A percentile compares a stretch with the other conserved stretches of the same genome.
These are phyloP conservation scores for Fonsecaea nubica DNA, from an alignment of 2,329 filamentous ascomycete genomes.

Conservation along the genomic window DNA sequence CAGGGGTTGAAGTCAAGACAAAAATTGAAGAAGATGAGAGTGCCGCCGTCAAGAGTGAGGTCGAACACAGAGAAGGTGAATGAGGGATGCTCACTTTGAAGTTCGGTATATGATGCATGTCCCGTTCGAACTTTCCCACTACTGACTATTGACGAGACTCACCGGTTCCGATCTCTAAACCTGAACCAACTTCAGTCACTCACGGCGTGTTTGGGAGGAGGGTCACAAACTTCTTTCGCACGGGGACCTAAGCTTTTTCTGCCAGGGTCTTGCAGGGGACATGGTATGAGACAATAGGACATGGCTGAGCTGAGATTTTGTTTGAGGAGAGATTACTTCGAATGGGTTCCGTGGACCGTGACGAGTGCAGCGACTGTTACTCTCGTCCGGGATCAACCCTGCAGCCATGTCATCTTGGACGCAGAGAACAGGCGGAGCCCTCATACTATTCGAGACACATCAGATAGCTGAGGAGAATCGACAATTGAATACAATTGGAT, in stretches of 20 bases:
- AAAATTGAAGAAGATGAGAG: constrained; percentile 9
- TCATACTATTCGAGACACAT: background rate
- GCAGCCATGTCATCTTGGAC: background rate
- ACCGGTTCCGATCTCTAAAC: background rate
- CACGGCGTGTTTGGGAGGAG: background rate
- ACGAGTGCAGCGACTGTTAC: background rate
- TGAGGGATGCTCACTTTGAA: background rate
- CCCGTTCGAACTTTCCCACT: background rate
- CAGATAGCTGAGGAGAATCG: background rate
- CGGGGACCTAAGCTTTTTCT: background rate
- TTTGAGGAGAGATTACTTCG: background rate
- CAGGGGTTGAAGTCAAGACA: constrained; percentile 1
- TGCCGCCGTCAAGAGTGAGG: background rate
- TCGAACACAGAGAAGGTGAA: background rate
- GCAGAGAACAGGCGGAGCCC: background rate
- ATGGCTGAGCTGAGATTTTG: background rate
- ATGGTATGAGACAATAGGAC: background rate
- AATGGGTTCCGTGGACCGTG: background rate
- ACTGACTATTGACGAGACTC: background rate
- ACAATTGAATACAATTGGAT: background rate
- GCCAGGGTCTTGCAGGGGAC: background rate
- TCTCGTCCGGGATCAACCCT: background rate
- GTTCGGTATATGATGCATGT: background rate
- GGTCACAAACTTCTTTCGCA: background rate
- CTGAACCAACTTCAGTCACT: background rate